Conservation (phyloP, 176 grass and related monocot species). For the Thinopyrum elongatum region DNA sequence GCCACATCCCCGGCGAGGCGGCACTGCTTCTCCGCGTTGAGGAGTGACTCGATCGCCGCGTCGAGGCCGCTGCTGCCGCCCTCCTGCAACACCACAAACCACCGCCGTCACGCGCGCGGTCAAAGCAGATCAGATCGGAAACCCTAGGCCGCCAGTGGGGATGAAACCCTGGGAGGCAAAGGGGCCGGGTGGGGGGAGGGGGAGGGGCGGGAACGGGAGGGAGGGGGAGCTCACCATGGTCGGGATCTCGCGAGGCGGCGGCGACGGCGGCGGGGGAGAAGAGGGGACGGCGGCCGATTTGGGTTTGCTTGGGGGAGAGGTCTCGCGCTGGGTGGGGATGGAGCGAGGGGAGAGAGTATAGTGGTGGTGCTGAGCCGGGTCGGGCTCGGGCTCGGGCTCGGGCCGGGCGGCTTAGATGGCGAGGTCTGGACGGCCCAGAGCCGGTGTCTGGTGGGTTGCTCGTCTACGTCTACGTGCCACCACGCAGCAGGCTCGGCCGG, state of each 20-base stretch:
- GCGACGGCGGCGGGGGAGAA: background rate
- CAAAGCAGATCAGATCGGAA: slow-evolving; percentile 10
- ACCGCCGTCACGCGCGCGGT: background rate
- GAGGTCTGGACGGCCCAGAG: too few relatives aligned
- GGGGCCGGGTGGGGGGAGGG: background rate
- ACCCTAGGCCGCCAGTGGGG: slow-evolving; percentile 8
- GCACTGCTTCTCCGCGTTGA: slow-evolving; percentile 96
- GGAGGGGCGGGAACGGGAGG: background rate
- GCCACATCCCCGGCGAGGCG: slow-evolving; percentile 77
- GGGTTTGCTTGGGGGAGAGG: slow-evolving; percentile 26
- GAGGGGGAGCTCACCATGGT: slow-evolving; percentile 30
- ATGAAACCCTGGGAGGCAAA: background rate
- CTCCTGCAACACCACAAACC: slow-evolving; percentile 27
- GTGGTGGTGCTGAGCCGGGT: background rate
- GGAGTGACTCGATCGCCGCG: slow-evolving; percentile 74
- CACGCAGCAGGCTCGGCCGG: too few relatives aligned
- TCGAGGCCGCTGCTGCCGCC: slow-evolving; percentile 63
- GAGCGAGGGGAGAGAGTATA: background rate
- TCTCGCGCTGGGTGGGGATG: background rate
- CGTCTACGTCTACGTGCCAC: too few relatives aligned
- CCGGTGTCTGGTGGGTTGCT: too few relatives aligned
- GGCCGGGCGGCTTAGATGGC: too few relatives aligned
- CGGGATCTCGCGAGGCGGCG: background rate
- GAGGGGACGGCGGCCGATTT: slow-evolving; percentile 18
- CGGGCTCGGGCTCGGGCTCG: too few relatives aligned